Base-by-base conservation (phyloP, 2,329 filamentous ascomycete genomes). In the Cryphonectria nitschkei region DNA sequence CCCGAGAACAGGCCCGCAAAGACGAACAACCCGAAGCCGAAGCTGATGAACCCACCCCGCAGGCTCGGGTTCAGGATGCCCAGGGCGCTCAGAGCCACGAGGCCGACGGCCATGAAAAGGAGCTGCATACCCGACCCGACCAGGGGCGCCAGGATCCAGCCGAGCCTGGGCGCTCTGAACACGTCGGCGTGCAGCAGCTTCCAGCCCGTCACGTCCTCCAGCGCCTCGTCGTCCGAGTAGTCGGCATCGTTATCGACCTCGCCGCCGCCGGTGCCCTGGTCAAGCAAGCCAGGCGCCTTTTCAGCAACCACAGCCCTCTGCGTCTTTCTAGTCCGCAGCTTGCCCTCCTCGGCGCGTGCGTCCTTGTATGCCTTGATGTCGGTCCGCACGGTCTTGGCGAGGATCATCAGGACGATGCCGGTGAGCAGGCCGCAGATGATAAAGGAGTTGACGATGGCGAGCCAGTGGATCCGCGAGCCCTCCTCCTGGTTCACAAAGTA, bases 401-500 rank as follows among this genome's bases (percentile, higher is more conserved):
- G 84, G 72, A 97, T 95, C 78, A 97, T 92, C 71, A 93, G 88
- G 34, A 96, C 92, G 50, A 94, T 90, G 26, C 91, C 90, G 1
- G 92, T 94, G 58, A 97, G 83, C 50, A 96, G 84, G 8, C 91
- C 91, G 65, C 92, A 93, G 74, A 97, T 96, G 74, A 94, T 91
- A 74, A 97, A 81, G 0, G 93, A 96, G 82, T 97, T 97, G 80
- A 96, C 81, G 74, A 97, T 95, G 50, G 94, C 93, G 69, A 97
- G 85, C 93, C 93, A 97, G 79, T 97, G 94, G 34, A 95, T 93
- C 78, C 89, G 90, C 37, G 89, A 90, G 62, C 92, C 92, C 75
- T 95, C 93, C 70, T 93, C 91, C 78, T 96, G 93, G 79, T 95
- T 94, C 72, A 92, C 92, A 81, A 97, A 97, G 80, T 97, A 97